Percentiles rank a stretch among this genome's conserved stretches.
Conservation (phyloP, 2,329 filamentous ascomycete genomes). For the Neonectria magnoliae region DNA sequence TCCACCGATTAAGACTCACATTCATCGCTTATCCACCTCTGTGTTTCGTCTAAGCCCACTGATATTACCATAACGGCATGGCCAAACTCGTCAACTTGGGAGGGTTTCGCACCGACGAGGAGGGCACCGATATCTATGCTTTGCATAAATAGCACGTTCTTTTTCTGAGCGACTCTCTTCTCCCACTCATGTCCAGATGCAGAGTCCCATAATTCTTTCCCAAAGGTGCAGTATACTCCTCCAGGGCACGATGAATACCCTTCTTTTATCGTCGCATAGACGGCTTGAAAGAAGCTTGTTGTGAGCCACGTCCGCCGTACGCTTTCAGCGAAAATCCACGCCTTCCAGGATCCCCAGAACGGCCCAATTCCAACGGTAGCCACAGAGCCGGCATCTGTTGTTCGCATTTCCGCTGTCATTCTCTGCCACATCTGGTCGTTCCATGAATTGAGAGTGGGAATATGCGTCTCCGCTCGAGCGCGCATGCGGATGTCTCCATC, state of each 20-base stretch:
- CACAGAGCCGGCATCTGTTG: neutral
- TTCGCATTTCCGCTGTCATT: neutral
- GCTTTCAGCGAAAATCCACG: conserved; percentile 46
- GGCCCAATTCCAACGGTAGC: neutral
- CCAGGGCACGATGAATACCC: conserved; percentile 44
- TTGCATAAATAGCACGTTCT: too few relatives aligned
- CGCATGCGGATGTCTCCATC: conserved; percentile 37
- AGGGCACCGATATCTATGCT: too few relatives aligned
- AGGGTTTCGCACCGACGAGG: too few relatives aligned
- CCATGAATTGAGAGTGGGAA: conserved; percentile 1
- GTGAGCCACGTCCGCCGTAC: conserved; percentile 43
- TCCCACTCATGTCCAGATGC: conserved; percentile 34
- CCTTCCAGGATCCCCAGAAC: conserved; percentile 30
- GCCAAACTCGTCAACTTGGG: too few relatives aligned
- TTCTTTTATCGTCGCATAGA: conserved; percentile 41
- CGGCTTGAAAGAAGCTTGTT: conserved; percentile 35
- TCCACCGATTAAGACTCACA: too few relatives aligned
- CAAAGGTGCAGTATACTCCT: conserved; percentile 40
- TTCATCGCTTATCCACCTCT: too few relatives aligned
- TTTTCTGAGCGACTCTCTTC: too few relatives aligned
- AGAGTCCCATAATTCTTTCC: conserved; percentile 43
- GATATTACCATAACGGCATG: too few relatives aligned
- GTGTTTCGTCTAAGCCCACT: too few relatives aligned
- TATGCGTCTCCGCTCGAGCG: conserved; percentile 31
- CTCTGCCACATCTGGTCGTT: neutral